Evolutionary conservation across 1,139 yeast genomes (phyloP), one percentile per base, ranked within the genome.

Genomic region (Yamadazyma friedrichii): DNA sequence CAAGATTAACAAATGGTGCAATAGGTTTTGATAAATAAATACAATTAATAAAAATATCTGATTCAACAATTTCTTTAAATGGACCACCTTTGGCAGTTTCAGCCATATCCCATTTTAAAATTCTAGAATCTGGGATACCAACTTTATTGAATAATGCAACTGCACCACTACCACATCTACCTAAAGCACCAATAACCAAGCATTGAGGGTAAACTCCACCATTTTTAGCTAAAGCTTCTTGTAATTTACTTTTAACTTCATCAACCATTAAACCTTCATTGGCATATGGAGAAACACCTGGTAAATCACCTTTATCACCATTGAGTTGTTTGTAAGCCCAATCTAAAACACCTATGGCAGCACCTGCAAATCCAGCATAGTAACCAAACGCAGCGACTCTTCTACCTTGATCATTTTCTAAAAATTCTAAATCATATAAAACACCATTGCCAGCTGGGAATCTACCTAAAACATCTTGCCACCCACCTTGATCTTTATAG

Each of bases 161-260:
- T 29, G 99, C 98, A 61, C 99, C 99, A n/a, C 95, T 82, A 43
- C 99, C 99, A 69, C 98, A 93, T 74, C 99, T 85, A 49, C 98
- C 99, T 46, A 91, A 76, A 20, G 98, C 98, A 59, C 99, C 99
- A 61, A 93, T 93, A 42, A 93, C 84, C 55, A 93, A 75, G 38
- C 85, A 88, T 41, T 76, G 84, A 50, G 98, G 98, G 53, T 70
- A 72, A 59, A 70, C 75, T 39, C 85, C 86, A 40, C 83, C 84
- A 39, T 68, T 76, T 55, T 76, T 74, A 35, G 63, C 70, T 47
- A 81, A 70, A 12, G 95, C 95, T 31, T 61, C 68, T 15, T 66
- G 66, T 51, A 88, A 74, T 45, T 78, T 82, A 51, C 64, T 62
- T 63, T 80, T 77, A 57, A 91, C 88, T 53, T 86, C 88, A 12